These are phyloP conservation scores for Aspergillus candidus DNA, from an alignment of 2,329 filamentous ascomycete species.

Conservation along the genomic window DNA sequence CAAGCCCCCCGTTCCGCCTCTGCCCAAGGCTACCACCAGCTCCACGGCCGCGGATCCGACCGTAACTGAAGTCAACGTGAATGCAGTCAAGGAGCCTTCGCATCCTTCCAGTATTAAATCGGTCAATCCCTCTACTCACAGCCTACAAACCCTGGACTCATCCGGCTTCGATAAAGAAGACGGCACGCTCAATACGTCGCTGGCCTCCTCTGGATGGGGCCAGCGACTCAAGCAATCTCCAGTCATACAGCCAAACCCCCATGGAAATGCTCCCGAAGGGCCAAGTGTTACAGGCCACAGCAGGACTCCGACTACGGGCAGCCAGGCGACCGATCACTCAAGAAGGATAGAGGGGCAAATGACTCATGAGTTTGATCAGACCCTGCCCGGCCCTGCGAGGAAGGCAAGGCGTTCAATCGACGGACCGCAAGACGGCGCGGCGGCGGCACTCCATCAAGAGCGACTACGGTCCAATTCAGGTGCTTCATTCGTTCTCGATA, in stretches of 20 bases:
- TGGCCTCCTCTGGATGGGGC: conserved; percentile 27
- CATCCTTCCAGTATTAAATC: conserved; percentile 28
- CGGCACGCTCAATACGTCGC: conserved; percentile 20
- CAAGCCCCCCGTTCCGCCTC: conserved; percentile 34
- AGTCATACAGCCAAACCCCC: conserved; percentile 25
- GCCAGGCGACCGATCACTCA: conserved; percentile 17
- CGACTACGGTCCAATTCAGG: conserved; percentile 26
- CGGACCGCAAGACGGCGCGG: conserved; percentile 14
- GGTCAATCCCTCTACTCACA: conserved; percentile 25
- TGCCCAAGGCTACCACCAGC: conserved; percentile 29
- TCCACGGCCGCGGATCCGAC: conserved; percentile 39
- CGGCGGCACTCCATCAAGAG: conserved; percentile 26
- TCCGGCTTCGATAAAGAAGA: conserved; percentile 27
- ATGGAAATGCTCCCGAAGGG: conserved; percentile 25
- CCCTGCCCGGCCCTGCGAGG: conserved; percentile 17
- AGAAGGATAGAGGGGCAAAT: conserved; percentile 25
- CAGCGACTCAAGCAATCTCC: conserved; percentile 30
- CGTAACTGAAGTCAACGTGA: conserved; percentile 42
- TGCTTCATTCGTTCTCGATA: conserved; percentile 25
- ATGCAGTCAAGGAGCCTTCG: conserved; percentile 26
- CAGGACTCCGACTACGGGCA: conserved; percentile 15
- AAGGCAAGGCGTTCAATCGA: conserved; percentile 23
- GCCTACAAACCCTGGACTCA: conserved; percentile 25
- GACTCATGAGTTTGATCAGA: conserved; percentile 23
- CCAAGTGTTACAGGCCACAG: conserved; percentile 14